Evolutionary conservation across 352 stramenopile species (phyloP), one percentile per base, ranked within the genome.

Genomic region (Heterotrichella gracilis): DNA sequence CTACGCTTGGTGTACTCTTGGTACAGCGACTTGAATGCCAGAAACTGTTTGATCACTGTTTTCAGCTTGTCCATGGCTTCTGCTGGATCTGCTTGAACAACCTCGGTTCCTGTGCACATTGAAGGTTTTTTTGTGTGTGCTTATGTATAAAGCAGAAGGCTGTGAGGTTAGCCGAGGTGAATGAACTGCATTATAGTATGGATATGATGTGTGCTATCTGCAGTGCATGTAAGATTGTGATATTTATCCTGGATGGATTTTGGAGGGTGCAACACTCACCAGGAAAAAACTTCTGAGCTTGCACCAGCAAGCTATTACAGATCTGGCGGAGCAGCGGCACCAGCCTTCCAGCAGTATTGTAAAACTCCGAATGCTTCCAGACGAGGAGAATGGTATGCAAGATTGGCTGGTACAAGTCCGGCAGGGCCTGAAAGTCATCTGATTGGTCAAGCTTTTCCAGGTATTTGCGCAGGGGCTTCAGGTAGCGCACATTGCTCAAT

Each of bases 291-390:
- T 89, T 88, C 21, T 82, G 79, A 22, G 85, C 83, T 73, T 94
- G 85, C 41, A 87, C 85, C 71, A 95, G 95, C 1, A 96, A 76
- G 13, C 84, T 90, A 77, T 97, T 96, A 80, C 89, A 96, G 71
- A 96, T 95, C 78, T 96, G 86, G 39, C 87, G 82, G 79, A 97
- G 92, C 42, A 97, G 78, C 25, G 96, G 87, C 0, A 96, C 90
- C 25, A 97, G 81, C 0, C 89, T 78, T 20, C 85, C 85, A 0
- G 90, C 85, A 2, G 87, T 95, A 77, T 96, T 97, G 83, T 96
- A 97, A 77, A 95, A 84, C 76, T 92, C 92, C 22, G 86, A 95
- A 78, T 96, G 94, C 76, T 96, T 96, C 90, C 90, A 97, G 72
- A 97, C 96, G 20, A 96, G 77, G 71, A 97, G 79, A 13, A 96